Evolutionary conservation across 1,284 basidiomycete genomes (phyloP).

Genomic region (Cutaneotrichosporon sp.): DNA sequence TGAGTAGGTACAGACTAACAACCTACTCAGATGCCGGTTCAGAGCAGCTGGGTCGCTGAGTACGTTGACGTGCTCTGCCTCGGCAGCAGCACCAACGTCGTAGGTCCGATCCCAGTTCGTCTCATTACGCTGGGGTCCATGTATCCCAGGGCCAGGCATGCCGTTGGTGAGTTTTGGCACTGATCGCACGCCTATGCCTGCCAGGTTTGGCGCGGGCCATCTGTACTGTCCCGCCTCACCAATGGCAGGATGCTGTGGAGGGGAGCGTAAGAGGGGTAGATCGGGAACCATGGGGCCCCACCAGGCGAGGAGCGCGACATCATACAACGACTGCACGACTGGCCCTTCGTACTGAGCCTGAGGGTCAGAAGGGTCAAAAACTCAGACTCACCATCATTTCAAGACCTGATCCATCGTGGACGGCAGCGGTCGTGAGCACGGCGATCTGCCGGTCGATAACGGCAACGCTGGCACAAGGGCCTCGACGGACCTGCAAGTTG

Average conservation of each 20-base stretch:
- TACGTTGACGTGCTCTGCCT: neutral
- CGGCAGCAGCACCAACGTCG: neutral
- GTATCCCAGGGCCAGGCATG: slow-evolving; percentile 23
- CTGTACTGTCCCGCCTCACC: slow-evolving; percentile 16
- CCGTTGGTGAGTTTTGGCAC: slow-evolving; percentile 16
- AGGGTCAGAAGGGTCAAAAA: no score
- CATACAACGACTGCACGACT: slow-evolving; percentile 68
- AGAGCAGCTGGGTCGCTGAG: neutral
- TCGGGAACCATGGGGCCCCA: slow-evolving; percentile 58
- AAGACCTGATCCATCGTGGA: slow-evolving; percentile 53
- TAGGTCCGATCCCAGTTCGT: neutral
- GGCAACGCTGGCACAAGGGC: no score
- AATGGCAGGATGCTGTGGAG: slow-evolving; percentile 15
- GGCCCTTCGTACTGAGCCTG: slow-evolving; percentile 61
- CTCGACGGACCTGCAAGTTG: no score
- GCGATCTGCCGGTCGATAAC: no score
- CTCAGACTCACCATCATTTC: slow-evolving; percentile 60
- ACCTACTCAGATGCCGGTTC: neutral
- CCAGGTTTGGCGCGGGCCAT: slow-evolving; percentile 29
- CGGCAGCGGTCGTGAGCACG: neutral
- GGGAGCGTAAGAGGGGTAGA: slow-evolving; percentile 55
- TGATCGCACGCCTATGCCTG: neutral
- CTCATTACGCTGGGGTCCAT: slow-evolving; percentile 1
- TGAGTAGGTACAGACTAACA: neutral
- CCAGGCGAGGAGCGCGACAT: slow-evolving; percentile 67